Conservation (phyloP, 2,329 filamentous ascomycete genomes). For the Plectosphaerella cucumerina region DNA sequence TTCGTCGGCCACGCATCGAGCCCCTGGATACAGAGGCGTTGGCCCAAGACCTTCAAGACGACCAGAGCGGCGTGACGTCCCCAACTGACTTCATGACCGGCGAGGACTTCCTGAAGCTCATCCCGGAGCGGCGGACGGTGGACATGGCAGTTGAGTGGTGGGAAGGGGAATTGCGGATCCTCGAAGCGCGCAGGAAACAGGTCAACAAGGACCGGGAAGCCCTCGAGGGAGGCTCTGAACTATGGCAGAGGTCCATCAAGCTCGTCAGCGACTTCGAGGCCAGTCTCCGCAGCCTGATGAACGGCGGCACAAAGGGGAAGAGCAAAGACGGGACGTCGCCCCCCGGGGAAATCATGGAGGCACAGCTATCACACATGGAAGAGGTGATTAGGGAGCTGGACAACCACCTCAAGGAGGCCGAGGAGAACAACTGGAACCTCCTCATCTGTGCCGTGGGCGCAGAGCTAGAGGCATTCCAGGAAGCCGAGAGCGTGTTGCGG, state of each 20-base stretch:
- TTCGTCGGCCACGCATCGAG: constrained; percentile 52
- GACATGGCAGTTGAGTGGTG: constrained; percentile 71
- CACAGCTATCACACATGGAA: constrained; percentile 53
- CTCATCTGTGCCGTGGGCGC: constrained; percentile 73
- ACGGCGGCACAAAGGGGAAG: constrained; percentile 20
- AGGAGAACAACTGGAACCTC: constrained; percentile 66
- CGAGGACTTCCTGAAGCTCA: constrained; percentile 54
- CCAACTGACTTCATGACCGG: constrained; percentile 20
- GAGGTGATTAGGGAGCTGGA: constrained; percentile 52
- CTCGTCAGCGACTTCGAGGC: constrained; percentile 63
- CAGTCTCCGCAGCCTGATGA: constrained; percentile 54
- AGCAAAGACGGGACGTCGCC: constrained; percentile 24
- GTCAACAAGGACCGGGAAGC: constrained; percentile 61
- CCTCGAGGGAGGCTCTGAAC: constrained; percentile 59
- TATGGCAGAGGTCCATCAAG: constrained; percentile 62
- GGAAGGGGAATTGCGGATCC: constrained; percentile 55
- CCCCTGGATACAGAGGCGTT: constrained; percentile 47
- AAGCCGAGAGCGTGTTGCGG: constrained; percentile 54
- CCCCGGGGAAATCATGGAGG: constrained; percentile 33
- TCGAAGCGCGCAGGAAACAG: constrained; percentile 49
- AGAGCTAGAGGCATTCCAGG: constrained; percentile 62
- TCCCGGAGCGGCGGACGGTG: constrained; percentile 61
- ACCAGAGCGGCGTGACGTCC: not conserved
- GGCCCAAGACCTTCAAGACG: constrained; percentile 2
- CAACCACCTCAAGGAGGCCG: constrained; percentile 47